Evolutionary conservation across 108 stramenopile genomes (phyloP).

Genomic region (Aurantiochytrium sp.): DNA sequence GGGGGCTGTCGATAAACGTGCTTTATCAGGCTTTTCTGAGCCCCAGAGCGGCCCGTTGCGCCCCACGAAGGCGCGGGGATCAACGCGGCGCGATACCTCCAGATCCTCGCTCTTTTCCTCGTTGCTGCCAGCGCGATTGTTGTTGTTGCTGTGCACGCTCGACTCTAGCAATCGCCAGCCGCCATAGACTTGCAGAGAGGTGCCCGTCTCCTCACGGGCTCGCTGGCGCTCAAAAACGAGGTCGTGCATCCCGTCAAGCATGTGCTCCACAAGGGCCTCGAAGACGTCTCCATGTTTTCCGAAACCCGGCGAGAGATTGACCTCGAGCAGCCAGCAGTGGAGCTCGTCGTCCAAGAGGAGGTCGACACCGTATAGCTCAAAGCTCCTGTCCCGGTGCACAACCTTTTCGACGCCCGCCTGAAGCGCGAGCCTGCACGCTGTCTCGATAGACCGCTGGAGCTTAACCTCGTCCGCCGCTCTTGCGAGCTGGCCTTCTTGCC

Average conservation of each 20-base stretch:
- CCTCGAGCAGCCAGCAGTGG: not conserved
- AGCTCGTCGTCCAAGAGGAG: not conserved
- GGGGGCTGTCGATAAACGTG: too few species aligned
- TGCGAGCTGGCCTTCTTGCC: not conserved
- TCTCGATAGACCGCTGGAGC: not conserved
- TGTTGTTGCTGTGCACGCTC: too few species aligned
- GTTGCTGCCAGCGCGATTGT: too few species aligned
- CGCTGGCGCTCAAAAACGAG: not conserved
- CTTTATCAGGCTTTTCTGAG: too few species aligned
- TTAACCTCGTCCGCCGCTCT: not conserved
- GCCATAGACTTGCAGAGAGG: too few species aligned
- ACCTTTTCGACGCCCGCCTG: not conserved
- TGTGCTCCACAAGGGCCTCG: not conserved
- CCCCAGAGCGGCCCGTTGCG: too few species aligned
- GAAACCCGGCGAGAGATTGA: not conserved
- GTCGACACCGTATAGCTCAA: constrained; percentile 11
- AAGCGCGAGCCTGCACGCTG: not conserved
- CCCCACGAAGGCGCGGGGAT: too few species aligned
- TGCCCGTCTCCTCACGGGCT: too few species aligned
- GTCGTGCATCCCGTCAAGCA: not conserved
- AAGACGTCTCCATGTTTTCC: not conserved
- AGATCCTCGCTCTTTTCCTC: too few species aligned
- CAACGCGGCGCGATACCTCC: too few species aligned
- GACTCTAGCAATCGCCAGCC: too few species aligned
- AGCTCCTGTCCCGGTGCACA: not conserved